A percentile compares a stretch with the other conserved stretches of the same genome.
These are phyloP conservation scores for Dioscorea zingiberensis DNA, from an alignment of 106 monocot genomes.

Conservation along the genomic window DNA sequence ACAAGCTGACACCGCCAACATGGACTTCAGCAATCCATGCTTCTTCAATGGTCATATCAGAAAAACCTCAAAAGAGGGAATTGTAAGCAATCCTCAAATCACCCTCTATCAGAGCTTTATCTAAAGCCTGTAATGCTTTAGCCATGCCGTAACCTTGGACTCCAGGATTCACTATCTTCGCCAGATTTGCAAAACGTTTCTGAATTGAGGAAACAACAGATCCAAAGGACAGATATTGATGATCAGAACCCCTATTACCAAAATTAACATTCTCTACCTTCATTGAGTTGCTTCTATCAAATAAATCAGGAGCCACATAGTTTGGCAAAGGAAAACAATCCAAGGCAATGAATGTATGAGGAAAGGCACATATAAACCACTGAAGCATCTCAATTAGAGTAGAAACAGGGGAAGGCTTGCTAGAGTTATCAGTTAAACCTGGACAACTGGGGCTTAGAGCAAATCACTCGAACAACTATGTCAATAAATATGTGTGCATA, in stretches of 20 bases:
- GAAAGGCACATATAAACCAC: conserved; percentile 69
- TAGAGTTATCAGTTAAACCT: conserved; percentile 20
- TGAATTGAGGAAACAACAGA: conserved; percentile 59
- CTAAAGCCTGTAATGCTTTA: conserved; percentile 74
- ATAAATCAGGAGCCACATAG: conserved; percentile 52
- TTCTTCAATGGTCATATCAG: conserved; percentile 60
- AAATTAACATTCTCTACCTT: conserved; percentile 15
- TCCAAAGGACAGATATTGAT: conserved; percentile 63
- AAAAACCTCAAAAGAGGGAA: conserved; percentile 75
- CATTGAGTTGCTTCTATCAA: conserved; percentile 11
- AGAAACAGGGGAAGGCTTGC: conserved; percentile 35
- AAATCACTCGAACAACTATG: conserved; percentile 48
- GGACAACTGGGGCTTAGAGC: conserved; percentile 25
- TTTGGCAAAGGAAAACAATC: conserved; percentile 78
- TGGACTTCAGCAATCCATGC: conserved; percentile 89
- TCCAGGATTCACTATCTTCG: conserved; percentile 61
- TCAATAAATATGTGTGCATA: conserved; percentile 79
- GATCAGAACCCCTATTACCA: conserved; percentile 40
- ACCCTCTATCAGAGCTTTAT: conserved; percentile 67
- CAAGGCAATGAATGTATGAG: conserved; percentile 82
- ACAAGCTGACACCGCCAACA: conserved; percentile 42
- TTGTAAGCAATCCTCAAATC: conserved; percentile 63
- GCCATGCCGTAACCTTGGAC: conserved; percentile 71
- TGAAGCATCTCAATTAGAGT: conserved; percentile 58
- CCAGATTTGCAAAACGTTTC: conserved; percentile 66